A percentile compares a stretch with the other conserved stretches of the same genome.
phyloP scores from a whole-genome alignment of 805 yeast genomes.

The Clavispora carvajalis region DNA sequence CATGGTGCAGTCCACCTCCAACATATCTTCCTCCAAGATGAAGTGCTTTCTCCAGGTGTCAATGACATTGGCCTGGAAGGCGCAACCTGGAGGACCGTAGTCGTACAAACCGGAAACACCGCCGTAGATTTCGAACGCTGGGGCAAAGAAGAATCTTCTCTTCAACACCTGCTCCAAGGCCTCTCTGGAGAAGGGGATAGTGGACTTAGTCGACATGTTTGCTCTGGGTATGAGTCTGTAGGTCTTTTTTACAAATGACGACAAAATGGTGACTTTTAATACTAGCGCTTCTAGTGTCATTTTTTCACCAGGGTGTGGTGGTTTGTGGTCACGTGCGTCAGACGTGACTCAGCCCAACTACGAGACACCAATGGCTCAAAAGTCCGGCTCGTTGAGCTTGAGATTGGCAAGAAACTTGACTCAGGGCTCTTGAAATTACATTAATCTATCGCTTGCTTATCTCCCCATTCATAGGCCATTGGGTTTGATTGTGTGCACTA shows the following conservation, averaged over 20 bases:
- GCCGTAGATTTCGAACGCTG: constrained; percentile 95
- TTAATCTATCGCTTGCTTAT: too few species aligned
- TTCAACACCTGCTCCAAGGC: constrained; percentile 83
- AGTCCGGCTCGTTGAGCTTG: too few species aligned
- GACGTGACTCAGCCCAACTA: not conserved
- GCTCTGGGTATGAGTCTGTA: constrained; percentile 8
- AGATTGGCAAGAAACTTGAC: too few species aligned
- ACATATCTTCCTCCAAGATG: constrained; percentile 95
- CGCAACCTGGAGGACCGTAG: constrained; percentile 99
- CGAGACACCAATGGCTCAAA: too few species aligned
- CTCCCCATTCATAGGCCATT: too few species aligned
- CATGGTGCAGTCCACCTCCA: constrained; percentile 97
- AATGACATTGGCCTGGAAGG: constrained; percentile 90
- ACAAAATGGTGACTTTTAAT: constrained; percentile 1
- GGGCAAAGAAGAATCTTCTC: constrained; percentile 95
- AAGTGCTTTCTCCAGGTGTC: constrained; percentile 98
- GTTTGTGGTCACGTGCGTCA: not conserved
- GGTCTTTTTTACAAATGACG: constrained; percentile 2
- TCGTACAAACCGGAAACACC: constrained; percentile 98
- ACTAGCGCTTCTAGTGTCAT: not conserved
- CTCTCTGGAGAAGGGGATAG: constrained; percentile 69
- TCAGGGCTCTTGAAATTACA: too few species aligned
- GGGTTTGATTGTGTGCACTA: too few species aligned
- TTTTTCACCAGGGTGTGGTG: not conserved
- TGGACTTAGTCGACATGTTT: constrained; percentile 26